These are phyloP conservation scores for Rhodotorula kratochvilovae DNA, from an alignment of 768 basidiomycete species.

Conservation along the genomic window DNA sequence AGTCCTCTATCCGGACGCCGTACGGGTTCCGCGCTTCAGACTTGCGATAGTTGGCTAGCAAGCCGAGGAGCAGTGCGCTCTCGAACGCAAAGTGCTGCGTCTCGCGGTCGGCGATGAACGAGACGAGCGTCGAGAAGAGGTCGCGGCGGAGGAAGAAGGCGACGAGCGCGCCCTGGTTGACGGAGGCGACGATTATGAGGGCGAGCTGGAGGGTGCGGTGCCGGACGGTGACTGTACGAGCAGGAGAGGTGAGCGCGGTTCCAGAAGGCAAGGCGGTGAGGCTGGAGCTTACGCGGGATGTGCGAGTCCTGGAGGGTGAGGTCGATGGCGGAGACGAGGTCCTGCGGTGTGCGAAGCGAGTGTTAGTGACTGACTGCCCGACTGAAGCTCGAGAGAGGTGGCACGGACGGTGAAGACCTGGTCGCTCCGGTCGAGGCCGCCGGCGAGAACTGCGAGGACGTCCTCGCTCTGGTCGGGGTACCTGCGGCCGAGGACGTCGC, in stretches of 20 bases:
- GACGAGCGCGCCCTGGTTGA: conserved; percentile 29
- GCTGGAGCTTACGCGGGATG: not conserved
- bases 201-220: conserved; percentile 36
- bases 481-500: conserved; percentile 17
- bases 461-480: conserved; percentile 30
- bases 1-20: conserved; percentile 40
- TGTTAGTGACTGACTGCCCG: not conserved
- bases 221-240: conserved; percentile 17
- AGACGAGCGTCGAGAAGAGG: conserved; percentile 39
- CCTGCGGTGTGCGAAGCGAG: conserved; percentile 4
- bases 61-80: conserved; percentile 31
- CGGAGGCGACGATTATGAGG: conserved; percentile 28
- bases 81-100: conserved; percentile 35
- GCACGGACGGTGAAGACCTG: conserved; percentile 29
- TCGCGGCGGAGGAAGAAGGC: conserved; percentile 44
- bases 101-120: conserved; percentile 26
- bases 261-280: too few species aligned
- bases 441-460: conserved; percentile 30
- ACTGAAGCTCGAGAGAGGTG: too few species aligned
- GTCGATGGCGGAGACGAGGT: conserved; percentile 39
- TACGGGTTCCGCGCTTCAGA: conserved; percentile 39
- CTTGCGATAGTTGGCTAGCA: conserved; percentile 40
- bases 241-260: not conserved
- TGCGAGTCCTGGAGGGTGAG: conserved; percentile 22
- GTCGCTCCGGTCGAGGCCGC: conserved; percentile 31